phyloP scores from a whole-genome alignment of 805 yeast genomes.

The Crinitomyces ghanaensis region DNA sequence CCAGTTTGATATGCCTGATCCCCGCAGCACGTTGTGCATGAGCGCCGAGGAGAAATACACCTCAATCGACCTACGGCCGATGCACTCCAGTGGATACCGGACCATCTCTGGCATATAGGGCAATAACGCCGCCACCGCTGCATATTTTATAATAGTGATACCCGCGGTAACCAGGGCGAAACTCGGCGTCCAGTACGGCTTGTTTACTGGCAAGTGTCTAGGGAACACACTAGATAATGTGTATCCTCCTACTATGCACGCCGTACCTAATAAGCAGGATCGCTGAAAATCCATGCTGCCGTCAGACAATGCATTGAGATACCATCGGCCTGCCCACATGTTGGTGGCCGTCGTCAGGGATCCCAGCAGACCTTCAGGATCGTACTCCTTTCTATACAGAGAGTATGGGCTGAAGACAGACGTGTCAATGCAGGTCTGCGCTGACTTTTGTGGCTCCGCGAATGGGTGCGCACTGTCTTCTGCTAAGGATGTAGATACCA shows the following conservation, averaged over 20 bases:
- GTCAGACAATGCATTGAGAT: conserved; percentile 17
- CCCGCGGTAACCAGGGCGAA: conserved; percentile 26
- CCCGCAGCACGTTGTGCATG: conserved; percentile 10
- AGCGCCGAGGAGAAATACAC: conserved; percentile 20
- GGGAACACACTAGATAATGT: conserved; percentile 22
- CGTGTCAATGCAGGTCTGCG: conserved; percentile 25
- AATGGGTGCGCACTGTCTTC: conserved; percentile 21
- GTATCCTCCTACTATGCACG: conserved; percentile 22
- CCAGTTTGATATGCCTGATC: conserved; percentile 5
- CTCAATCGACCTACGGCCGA: conserved; percentile 24
- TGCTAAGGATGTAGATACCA: conserved; percentile 19
- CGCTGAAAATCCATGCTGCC: conserved; percentile 10
- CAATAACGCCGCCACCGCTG: conserved; percentile 13
- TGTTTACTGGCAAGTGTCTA: conserved; percentile 24
- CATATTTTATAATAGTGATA: conserved; percentile 22
- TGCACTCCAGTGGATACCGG: conserved; percentile 12
- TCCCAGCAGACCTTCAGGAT: conserved; percentile 31
- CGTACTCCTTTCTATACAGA: conserved; percentile 21
- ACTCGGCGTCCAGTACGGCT: conserved; percentile 29
- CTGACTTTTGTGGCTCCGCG: conserved; percentile 18
- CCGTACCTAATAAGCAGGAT: no score
- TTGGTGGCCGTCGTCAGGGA: conserved; percentile 26
- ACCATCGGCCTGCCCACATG: conserved; percentile 29
- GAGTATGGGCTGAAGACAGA: conserved; percentile 15
- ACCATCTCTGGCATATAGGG: conserved; percentile 21